These are phyloP conservation scores for Fusarium sambucinum DNA, from an alignment of 2,329 filamentous ascomycete species.

Conservation along the genomic window DNA sequence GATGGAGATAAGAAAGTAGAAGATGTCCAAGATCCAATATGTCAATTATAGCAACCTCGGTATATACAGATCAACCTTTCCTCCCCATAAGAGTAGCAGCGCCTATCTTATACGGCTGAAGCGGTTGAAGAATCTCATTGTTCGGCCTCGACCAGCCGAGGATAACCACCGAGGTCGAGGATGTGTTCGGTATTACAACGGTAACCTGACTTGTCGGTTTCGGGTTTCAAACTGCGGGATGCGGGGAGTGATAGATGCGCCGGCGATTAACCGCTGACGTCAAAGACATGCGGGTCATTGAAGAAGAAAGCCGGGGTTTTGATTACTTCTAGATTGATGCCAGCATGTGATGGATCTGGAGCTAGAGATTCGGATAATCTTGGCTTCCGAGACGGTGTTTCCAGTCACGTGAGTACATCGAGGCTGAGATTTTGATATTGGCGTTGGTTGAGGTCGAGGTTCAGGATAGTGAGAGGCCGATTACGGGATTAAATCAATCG, in stretches of 20 bases:
- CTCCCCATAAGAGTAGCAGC: slow-evolving; percentile 8
- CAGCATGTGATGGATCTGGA: slow-evolving; percentile 41
- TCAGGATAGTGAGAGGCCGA: slow-evolving; percentile 25
- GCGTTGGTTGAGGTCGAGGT: slow-evolving; percentile 28
- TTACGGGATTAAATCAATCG: slow-evolving; percentile 29
- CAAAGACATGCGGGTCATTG: slow-evolving; percentile 20
- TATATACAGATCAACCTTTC: slow-evolving; percentile 17
- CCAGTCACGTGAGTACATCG: slow-evolving; percentile 31
- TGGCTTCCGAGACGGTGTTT: accelerated
- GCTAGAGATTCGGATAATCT: slow-evolving; percentile 18
- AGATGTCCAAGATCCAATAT: not conserved
- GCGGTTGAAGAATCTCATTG: slow-evolving; percentile 35
- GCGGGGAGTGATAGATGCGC: slow-evolving; percentile 14
- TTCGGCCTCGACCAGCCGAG: slow-evolving; percentile 45
- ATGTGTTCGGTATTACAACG: slow-evolving; percentile 39
- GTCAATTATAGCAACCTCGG: slow-evolving; percentile 24
- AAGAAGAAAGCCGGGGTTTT: slow-evolving; percentile 15
- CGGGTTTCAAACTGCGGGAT: slow-evolving; percentile 21
- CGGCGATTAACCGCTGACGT: slow-evolving; percentile 50
- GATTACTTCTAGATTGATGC: too few relatives aligned
- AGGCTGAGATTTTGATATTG: slow-evolving; percentile 46
- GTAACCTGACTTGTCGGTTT: slow-evolving; percentile 26
- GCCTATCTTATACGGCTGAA: slow-evolving; percentile 29
- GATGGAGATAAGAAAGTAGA: not conserved
- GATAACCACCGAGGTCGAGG: slow-evolving; percentile 43